phyloP scores from a whole-genome alignment of 805 yeast species.

The Kazachstania martiniae region DNA sequence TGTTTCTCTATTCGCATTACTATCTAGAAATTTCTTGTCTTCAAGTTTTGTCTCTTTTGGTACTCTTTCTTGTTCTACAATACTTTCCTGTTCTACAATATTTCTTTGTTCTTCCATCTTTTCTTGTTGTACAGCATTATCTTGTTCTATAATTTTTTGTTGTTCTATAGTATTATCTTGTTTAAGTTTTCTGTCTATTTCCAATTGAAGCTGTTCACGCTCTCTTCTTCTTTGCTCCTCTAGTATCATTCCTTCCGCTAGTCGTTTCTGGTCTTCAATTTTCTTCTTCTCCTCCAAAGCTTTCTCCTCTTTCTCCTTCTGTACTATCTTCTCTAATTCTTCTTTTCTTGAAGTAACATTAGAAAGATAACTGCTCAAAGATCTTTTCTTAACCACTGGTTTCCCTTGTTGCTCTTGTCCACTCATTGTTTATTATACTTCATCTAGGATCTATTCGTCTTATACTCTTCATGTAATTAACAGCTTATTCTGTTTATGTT shows the following conservation, averaged over 20 bases:
- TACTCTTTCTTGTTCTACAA: background rate
- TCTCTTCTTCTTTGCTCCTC: conserved; percentile 1
- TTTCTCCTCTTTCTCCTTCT: conserved; percentile 5
- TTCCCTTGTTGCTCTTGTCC: too few species aligned
- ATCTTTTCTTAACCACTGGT: conserved; percentile 24
- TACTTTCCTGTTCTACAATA: background rate
- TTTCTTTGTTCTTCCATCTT: background rate
- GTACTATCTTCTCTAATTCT: conserved; percentile 18
- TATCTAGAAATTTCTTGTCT: background rate
- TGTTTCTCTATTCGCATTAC: background rate
- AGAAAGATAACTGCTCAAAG: conserved; percentile 26
- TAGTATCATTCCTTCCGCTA: background rate
- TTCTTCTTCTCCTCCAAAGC: conserved; percentile 2
- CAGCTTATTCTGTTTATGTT: too few species aligned
- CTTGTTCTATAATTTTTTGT: too few species aligned
- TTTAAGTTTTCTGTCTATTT: conserved; percentile 1
- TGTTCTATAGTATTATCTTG: too few species aligned
- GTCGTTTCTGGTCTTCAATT: background rate
- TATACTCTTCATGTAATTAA: too few species aligned
- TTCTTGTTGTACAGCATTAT: conserved; percentile 2
- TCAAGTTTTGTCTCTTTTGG: background rate
- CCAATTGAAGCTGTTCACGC: too few species aligned
- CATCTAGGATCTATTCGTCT: too few species aligned
- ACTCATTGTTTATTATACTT: too few species aligned
- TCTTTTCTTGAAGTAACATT: conserved; percentile 22